Evolutionary conservation across 202 grass and related monocot genomes (phyloP), one percentile per base, ranked within the genome.

Genomic region (Zizania palustris): DNA sequence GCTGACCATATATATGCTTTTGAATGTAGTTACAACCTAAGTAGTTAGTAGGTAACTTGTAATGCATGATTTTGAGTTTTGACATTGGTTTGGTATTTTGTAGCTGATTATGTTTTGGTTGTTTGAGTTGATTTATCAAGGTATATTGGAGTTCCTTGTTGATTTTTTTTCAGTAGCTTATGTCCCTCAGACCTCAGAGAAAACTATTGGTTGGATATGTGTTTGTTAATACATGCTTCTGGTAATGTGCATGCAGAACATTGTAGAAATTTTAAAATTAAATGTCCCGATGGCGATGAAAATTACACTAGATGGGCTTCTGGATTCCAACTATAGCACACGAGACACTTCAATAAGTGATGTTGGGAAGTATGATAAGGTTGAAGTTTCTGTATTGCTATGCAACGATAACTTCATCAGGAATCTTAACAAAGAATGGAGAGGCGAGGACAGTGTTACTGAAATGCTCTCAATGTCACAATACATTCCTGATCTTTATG

Each of bases 251-350:
- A 14, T 81, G 70, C 80, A 99, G 92, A 95, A 86, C 63, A 90
- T 91, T 69, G 76, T 83, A 55, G 96, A 99, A 80, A 96, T 99
- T 55, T 75, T 99, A 62, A 95, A 90, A 61, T 36, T 99, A 81
- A 99, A 99, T 81, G 78, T 84, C 74, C 91, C 96, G 0, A 99
- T 95, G 96, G 92, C 75, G 62, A 95, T 99, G 89, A 95, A 96
- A 88, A 89, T 95, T 70, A 89, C 89, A 63, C 87, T 99, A 71
- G 87, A 99, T 54, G 89, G 96, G 71, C 83, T 99, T 67, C 81
- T 89, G 67, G 89, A 85, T 83, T 99, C 90, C 38, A 87, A 78
- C n/a, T 96, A 95, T 72, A 90, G 74, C 49, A 96, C 85, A 7
- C 85, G 92, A 72, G 80, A 99, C 46, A 89, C 70, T 63, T 90